These are phyloP conservation scores for Aschersonia sp. DNA, from an alignment of 2,329 filamentous ascomycete species.

Conservation along the genomic window DNA sequence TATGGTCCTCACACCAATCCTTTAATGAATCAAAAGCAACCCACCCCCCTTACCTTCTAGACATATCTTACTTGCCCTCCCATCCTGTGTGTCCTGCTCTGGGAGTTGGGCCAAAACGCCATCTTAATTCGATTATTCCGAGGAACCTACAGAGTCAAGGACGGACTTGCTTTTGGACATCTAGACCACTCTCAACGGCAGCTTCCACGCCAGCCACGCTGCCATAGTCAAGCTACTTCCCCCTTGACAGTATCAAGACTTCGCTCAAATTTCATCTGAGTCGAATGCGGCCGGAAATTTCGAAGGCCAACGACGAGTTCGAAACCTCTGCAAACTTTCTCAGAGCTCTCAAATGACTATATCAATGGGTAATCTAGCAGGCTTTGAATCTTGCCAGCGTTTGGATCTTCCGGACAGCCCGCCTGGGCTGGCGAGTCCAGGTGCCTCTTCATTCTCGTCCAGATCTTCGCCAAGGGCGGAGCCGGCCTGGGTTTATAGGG, in stretches of 20 bases:
- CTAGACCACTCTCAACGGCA: too few relatives aligned
- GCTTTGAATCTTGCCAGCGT: conserved; percentile 33
- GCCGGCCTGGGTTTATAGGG: conserved; percentile 26
- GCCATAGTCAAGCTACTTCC: too few relatives aligned
- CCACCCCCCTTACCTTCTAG: conserved; percentile 4
- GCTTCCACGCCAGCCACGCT: too few relatives aligned
- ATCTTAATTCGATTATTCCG: neutral
- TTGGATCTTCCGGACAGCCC: conserved; percentile 38
- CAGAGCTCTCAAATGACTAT: conserved; percentile 8
- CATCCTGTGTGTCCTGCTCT: neutral
- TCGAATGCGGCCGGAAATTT: too few relatives aligned
- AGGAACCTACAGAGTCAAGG: neutral
- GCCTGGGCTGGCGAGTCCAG: conserved; percentile 38
- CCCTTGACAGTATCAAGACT: too few relatives aligned
- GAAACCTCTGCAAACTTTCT: neutral
- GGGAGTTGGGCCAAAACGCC: neutral
- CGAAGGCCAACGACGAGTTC: neutral
- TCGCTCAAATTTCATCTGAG: too few relatives aligned
- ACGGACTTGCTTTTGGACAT: too few relatives aligned
- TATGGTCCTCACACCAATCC: conserved; percentile 1
- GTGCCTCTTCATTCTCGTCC: conserved; percentile 31
- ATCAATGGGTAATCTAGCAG: conserved; percentile 42
- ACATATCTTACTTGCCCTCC: neutral
- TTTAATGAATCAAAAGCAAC: conserved; percentile 10
- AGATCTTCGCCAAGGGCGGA: conserved; percentile 28